These are phyloP conservation scores for Tetracentron sinense DNA, from an alignment of 164 flowering plant species.

Conservation along the genomic window DNA sequence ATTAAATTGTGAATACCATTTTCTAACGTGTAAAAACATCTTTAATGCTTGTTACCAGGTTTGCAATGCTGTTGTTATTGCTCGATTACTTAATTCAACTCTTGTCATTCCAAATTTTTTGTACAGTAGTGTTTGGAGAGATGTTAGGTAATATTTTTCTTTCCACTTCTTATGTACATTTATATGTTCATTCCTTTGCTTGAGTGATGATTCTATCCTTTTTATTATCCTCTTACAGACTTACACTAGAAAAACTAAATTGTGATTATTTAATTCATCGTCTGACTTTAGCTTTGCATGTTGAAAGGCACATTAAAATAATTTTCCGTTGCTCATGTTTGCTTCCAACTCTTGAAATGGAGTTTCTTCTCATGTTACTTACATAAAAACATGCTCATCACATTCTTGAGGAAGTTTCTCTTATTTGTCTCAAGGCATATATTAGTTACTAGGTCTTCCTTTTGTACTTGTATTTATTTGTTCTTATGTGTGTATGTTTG, in stretches of 20 bases:
- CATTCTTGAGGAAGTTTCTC: not conserved
- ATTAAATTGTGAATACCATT: not conserved
- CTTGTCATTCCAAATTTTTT: constrained; percentile 86
- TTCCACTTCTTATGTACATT: constrained; percentile 1
- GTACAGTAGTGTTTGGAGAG: constrained; percentile 95
- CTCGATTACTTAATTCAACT: constrained; percentile 87
- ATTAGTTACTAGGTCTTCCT: too few species aligned
- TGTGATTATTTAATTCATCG: too few species aligned
- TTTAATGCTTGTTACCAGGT: constrained; percentile 46
- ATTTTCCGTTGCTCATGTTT: too few species aligned
- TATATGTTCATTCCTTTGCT: not conserved
- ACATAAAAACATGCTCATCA: not conserved
- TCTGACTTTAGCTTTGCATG: too few species aligned
- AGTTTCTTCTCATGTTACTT: not conserved
- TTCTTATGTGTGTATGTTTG: too few species aligned
- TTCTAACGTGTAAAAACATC: constrained; percentile 7
- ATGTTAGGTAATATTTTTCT: constrained; percentile 50
- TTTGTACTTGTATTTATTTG: too few species aligned
- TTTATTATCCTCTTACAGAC: not conserved
- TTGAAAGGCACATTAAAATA: too few species aligned
- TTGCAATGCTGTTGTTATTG: constrained; percentile 89
- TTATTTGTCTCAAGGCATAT: too few species aligned
- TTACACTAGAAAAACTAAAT: not conserved
- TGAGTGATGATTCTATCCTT: constrained; percentile 2
- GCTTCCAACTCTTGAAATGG: too few species aligned